Conservation (phyloP, 2,329 filamentous ascomycete genomes). For the Apiospora malaysiana region DNA sequence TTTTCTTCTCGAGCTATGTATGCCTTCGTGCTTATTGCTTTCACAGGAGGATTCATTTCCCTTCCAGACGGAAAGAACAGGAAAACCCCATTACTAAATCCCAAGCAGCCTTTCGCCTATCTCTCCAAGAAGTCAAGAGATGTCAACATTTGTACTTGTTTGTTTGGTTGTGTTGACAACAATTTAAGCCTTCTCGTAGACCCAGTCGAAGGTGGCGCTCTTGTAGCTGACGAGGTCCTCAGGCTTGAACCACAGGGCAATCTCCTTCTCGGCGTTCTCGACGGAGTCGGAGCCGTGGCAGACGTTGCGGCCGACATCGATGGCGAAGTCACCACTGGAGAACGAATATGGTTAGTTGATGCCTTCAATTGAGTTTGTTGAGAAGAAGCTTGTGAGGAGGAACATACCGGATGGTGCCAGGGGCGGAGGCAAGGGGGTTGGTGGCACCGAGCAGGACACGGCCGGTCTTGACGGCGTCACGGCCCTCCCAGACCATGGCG, state of each 20-base stretch:
- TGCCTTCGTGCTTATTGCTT: background rate
- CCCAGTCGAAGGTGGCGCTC: constrained; percentile 84
- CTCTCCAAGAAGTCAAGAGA: constrained; percentile 16
- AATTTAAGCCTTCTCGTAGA: constrained; percentile 86
- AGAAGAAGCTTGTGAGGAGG: constrained; percentile 11
- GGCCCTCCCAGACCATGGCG: constrained; percentile 99
- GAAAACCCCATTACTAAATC: background rate
- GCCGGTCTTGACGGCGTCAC: constrained; percentile 98
- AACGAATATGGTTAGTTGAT: background rate
- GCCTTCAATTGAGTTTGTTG: background rate
- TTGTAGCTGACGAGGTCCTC: constrained; percentile 87
- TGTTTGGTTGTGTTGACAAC: background rate
- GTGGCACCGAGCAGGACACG: constrained; percentile 96
- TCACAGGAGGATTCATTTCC: background rate
- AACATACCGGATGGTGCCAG: constrained; percentile 88
- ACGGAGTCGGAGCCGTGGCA: constrained; percentile 99
- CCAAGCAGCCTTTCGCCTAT: constrained; percentile 1
- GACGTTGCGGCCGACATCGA: constrained; percentile 92
- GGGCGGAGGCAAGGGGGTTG: constrained; percentile 93
- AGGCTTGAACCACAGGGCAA: constrained; percentile 95
- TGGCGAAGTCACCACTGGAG: constrained; percentile 23
- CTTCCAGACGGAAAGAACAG: background rate
- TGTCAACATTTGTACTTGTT: constrained; percentile 19
- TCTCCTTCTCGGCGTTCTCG: constrained; percentile 99
- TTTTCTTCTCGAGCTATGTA: constrained; percentile 12